Percentiles rank a stretch among this genome's conserved stretches.
Evolutionary conservation across 805 yeast genomes (phyloP).

Genomic region (Hemisphaericaspora nanyangensis): DNA sequence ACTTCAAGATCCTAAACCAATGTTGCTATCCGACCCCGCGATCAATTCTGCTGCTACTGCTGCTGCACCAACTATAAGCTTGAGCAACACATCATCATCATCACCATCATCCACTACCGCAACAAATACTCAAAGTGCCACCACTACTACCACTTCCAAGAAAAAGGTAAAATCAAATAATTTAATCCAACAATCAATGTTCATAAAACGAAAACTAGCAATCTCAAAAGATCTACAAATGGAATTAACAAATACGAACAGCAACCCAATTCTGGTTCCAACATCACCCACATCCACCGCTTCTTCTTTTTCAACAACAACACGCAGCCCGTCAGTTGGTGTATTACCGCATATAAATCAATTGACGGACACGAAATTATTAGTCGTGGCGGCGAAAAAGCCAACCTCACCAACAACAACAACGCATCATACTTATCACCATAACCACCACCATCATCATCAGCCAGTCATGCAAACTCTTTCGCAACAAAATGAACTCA

Average conservation of each 20-base stretch:
- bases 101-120: slow-evolving; percentile 7
- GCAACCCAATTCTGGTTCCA: background rate
- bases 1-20: slow-evolving; percentile 1
- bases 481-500: slow-evolving; percentile 29
- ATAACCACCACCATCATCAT: background rate
- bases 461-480: slow-evolving; percentile 14
- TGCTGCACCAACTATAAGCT: no score
- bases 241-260: slow-evolving; percentile 20
- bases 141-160: background rate
- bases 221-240: slow-evolving; percentile 38
- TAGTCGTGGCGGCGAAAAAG: background rate
- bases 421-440: background rate
- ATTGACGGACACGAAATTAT: slow-evolving; percentile 6
- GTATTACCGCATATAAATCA: slow-evolving; percentile 6
- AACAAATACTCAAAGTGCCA: background rate
- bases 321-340: background rate
- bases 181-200: slow-evolving; percentile 22
- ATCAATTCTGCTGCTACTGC: background rate
- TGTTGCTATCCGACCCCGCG: background rate
- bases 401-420: background rate
- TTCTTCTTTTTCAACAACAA: no score
- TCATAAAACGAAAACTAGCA: slow-evolving; percentile 27
- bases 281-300: background rate
- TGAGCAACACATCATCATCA: no score
- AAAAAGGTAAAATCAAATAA: slow-evolving; percentile 13